Conservation (phyloP, 2,329 filamentous ascomycete species). For the Paecilomyces sp. region DNA sequence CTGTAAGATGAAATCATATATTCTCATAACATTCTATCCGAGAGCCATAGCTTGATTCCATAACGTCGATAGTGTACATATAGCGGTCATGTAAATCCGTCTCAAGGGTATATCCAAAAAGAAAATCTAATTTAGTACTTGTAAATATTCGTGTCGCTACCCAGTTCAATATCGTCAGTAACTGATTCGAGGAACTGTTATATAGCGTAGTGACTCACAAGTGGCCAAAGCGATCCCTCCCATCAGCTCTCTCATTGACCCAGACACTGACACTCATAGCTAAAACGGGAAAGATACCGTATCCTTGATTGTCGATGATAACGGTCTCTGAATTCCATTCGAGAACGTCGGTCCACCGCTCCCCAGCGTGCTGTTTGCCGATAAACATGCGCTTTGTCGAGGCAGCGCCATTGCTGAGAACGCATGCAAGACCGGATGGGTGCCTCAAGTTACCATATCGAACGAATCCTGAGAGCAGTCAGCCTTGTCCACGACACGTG, state of each 20-base stretch:
- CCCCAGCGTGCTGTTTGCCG: constrained; percentile 50
- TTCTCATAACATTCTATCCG: too few relatives aligned
- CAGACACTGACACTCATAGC: constrained; percentile 54
- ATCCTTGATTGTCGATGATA: constrained; percentile 53
- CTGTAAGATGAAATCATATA: too few relatives aligned
- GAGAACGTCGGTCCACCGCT: constrained; percentile 59
- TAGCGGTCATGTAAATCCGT: background rate
- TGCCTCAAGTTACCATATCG: constrained; percentile 45
- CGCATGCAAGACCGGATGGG: constrained; percentile 47
- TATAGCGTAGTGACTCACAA: constrained; percentile 30
- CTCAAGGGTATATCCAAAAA: background rate
- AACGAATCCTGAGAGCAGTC: constrained; percentile 28
- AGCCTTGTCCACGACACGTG: constrained; percentile 21
- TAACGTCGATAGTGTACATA: background rate
- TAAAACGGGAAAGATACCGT: constrained; percentile 50
- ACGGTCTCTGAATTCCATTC: constrained; percentile 50
- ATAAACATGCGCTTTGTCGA: constrained; percentile 55
- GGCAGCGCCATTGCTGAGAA: constrained; percentile 48
- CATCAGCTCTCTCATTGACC: constrained; percentile 50
- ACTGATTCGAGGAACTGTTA: background rate
- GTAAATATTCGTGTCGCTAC: background rate
- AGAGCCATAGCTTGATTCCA: too few relatives aligned
- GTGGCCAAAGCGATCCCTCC: constrained; percentile 38
- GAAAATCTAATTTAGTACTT: background rate
- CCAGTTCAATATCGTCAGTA: background rate